Evolutionary conservation across 139 green algal genomes (phyloP).

Genomic region (Picocystis salinarum): DNA sequence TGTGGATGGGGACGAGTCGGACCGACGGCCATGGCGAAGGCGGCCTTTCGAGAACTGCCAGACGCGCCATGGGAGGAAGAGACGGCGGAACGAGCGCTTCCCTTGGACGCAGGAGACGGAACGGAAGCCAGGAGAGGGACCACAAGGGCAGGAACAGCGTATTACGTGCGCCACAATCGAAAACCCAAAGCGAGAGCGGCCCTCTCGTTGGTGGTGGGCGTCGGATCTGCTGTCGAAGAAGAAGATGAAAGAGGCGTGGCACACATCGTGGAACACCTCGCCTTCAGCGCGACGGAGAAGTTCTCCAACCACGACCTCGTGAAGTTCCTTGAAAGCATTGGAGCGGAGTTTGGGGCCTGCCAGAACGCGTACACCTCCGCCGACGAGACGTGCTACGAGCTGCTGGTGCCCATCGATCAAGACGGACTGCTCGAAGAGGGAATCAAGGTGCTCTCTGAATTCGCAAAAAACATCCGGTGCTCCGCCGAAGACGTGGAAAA

Average conservation of each 20-base stretch:
- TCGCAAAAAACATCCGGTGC: slow-evolving; percentile 46
- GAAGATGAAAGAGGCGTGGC: slow-evolving; percentile 47
- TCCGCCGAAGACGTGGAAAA: slow-evolving; percentile 47
- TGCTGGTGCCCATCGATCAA: slow-evolving; percentile 35
- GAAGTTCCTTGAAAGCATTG: slow-evolving; percentile 62
- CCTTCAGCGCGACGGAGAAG: slow-evolving; percentile 59
- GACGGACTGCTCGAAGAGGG: slow-evolving; percentile 29
- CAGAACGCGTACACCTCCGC: slow-evolving; percentile 66
- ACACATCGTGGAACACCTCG: slow-evolving; percentile 76
- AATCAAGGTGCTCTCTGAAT: slow-evolving; percentile 52
- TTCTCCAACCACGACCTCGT: slow-evolving; percentile 66
- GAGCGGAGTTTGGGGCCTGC: slow-evolving; percentile 64
- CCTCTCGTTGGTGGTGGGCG: slow-evolving; percentile 38
- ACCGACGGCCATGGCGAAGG: no score
- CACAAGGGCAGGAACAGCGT: no score
- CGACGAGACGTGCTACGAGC: slow-evolving; percentile 57
- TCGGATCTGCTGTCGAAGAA: slow-evolving; percentile 38
- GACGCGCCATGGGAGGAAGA: no score
- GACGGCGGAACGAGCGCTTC: no score
- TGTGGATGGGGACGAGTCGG: no score
- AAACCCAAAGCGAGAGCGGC: slow-evolving; percentile 49
- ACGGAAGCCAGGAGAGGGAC: no score
- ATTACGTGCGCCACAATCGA: slow-evolving; percentile 41
- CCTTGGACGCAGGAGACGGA: no score
- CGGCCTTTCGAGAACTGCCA: no score